Base-by-base conservation (phyloP, 805 yeast genomes). In the Hanseniaspora singularis region DNA sequence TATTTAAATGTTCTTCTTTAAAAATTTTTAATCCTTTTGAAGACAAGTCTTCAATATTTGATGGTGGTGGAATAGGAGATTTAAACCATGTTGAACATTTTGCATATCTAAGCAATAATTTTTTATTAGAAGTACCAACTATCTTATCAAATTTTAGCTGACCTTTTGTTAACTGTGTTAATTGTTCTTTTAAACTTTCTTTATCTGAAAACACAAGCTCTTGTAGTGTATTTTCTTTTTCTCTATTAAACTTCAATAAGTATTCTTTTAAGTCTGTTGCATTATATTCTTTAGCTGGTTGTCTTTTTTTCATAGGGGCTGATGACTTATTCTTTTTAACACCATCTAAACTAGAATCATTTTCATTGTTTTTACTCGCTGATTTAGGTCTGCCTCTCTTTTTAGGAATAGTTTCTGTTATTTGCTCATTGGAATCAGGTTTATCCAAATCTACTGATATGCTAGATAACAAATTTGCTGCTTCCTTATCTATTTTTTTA, bases 111-210 rank as follows among this genome's bases (percentile, higher is more conserved):
- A 71, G 58, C 34, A 74, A 64, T 43, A 67, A 67, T 1, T 57
- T 58, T 31, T 65, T 67, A 52, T 75, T 70, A 10, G 26, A 11
- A 23, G 61, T 55, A 0, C 88, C 88, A 56, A 69, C 77, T 41
- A 71, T 54, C 34, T 69, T 59, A 30, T 55, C 57, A 33, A 70
- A 53, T 40, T 70, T 65, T 30, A 71, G 15, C 14, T 27, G 15
- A n/a, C 27, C 33, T n/a, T 32, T 45, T 9, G 38, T 33, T 12
- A 37, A 30, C 3, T 19, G 12, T 5, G 22, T 27, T 12, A 26
- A 14, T 4, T 38, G 41, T 4, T 38, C 42, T 15, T 45, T 39
- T 1, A 36, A 18, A 31, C 24, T 26, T 22, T 45, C 49, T 9
- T 18, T 26, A 8, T 45, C 34, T 4, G 31, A 16, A 19, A 45